Percentiles rank a stretch among this genome's conserved stretches.
Conservation (phyloP, 1,284 basidiomycete genomes). For the Moesziomyces globuligerus region DNA sequence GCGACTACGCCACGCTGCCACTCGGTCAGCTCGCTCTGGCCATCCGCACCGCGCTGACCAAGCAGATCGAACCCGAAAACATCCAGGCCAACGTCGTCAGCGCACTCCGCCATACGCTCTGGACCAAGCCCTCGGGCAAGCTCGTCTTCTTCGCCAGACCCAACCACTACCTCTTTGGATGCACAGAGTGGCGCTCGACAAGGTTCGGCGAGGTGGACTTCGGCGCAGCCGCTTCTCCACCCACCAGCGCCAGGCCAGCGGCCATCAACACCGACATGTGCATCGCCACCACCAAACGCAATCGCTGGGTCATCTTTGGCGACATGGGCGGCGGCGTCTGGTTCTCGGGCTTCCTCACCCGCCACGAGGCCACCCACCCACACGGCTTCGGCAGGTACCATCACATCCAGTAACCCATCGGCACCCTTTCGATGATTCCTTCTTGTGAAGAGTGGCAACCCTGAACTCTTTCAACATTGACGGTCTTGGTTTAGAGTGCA, state of each 20-base stretch:
- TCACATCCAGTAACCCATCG: slow-evolving; percentile 9
- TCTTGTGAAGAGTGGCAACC: too few relatives aligned
- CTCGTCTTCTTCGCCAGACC: slow-evolving; percentile 14
- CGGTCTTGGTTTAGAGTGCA: too few relatives aligned
- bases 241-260: slow-evolving; percentile 5
- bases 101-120: slow-evolving; percentile 3
- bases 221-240: neutral
- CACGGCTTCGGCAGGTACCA: slow-evolving; percentile 20
- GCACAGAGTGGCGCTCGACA: slow-evolving; percentile 23
- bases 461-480: too few relatives aligned
- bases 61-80: slow-evolving; percentile 14
- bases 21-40: slow-evolving; percentile 22
- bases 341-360: slow-evolving; percentile 19
- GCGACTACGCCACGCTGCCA: slow-evolving; percentile 9
- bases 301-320: slow-evolving; percentile 24
- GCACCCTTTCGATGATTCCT: too few relatives aligned
- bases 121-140: slow-evolving; percentile 14
- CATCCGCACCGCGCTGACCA: slow-evolving; percentile 10
- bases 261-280: slow-evolving; percentile 23
- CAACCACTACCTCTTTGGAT: slow-evolving; percentile 11
- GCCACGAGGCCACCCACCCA: slow-evolving; percentile 7
- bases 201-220: slow-evolving; percentile 20
- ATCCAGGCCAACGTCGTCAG: slow-evolving; percentile 11
- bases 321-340: slow-evolving; percentile 19
- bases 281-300: slow-evolving; percentile 13